Evolutionary conservation across 1,139 yeast genomes (phyloP).

Genomic region (Candida sp.): DNA sequence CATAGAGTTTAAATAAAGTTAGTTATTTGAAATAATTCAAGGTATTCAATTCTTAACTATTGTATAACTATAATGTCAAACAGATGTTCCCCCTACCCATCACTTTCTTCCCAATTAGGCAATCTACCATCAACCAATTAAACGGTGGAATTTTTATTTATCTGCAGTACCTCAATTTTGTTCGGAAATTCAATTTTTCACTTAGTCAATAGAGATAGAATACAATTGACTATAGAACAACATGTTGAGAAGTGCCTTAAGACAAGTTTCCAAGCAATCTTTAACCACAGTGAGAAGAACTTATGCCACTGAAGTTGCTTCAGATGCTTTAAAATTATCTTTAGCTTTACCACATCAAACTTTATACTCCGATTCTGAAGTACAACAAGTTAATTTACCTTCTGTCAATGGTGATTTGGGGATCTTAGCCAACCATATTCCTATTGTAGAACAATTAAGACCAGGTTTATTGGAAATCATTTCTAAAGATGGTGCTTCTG

Average conservation of each 20-base stretch:
- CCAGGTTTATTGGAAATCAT: slow-evolving; percentile 96
- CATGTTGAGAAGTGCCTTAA: slow-evolving; percentile 70
- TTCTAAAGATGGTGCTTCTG: slow-evolving; percentile 69
- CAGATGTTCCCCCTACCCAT: no score
- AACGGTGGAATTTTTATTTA: slow-evolving; percentile 9
- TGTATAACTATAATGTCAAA: no score
- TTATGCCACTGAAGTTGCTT: slow-evolving; percentile 81
- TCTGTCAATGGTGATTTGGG: slow-evolving; percentile 97
- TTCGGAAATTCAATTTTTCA: slow-evolving; percentile 4
- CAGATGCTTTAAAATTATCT: slow-evolving; percentile 82
- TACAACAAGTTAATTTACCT: slow-evolving; percentile 93
- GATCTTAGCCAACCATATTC: slow-evolving; percentile 97
- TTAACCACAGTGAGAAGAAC: slow-evolving; percentile 67
- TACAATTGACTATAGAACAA: no score
- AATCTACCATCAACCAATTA: slow-evolving; percentile 31
- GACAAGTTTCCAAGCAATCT: slow-evolving; percentile 66
- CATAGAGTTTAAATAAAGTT: no score
- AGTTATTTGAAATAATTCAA: no score
- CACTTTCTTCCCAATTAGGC: slow-evolving; percentile 21
- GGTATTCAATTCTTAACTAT: no score
- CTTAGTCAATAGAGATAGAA: no score
- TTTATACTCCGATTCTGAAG: slow-evolving; percentile 48
- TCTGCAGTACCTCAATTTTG: slow-evolving; percentile 3
- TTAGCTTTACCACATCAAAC: slow-evolving; percentile 89
- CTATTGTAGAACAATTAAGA: slow-evolving; percentile 93